A percentile compares a stretch with the other conserved stretches of the same genome.
phyloP scores from a whole-genome alignment of 805 yeast genomes.

The Wickerhamiella qilinensis region DNA sequence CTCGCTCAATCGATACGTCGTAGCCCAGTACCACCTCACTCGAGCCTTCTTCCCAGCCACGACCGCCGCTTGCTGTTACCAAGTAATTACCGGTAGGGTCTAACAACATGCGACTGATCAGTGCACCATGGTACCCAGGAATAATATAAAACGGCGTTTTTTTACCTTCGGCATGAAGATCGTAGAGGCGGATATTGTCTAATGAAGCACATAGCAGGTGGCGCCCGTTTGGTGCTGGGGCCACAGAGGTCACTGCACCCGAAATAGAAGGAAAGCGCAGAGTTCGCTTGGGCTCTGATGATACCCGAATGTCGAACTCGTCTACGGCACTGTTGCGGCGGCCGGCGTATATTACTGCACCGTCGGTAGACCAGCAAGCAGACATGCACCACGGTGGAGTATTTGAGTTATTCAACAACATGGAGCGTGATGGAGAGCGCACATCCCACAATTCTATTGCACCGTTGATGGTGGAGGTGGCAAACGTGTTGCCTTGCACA shows the following conservation, averaged over 20 bases:
- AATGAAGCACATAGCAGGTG: constrained; percentile 76
- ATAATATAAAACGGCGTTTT: constrained; percentile 67
- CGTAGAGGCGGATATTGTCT: constrained; percentile 81
- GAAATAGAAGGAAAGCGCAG: constrained; percentile 71
- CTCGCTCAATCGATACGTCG: constrained; percentile 34
- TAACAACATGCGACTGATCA: constrained; percentile 54
- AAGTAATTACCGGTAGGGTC: constrained; percentile 81
- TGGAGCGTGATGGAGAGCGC: constrained; percentile 32
- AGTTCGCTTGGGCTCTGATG: constrained; percentile 35
- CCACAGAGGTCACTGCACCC: constrained; percentile 76
- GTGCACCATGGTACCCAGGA: constrained; percentile 96
- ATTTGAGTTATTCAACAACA: constrained; percentile 38
- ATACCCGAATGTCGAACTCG: constrained; percentile 23
- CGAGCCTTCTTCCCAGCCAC: constrained; percentile 87
- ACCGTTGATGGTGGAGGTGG: constrained; percentile 77
- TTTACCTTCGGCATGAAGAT: constrained; percentile 28
- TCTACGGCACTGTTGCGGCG: constrained; percentile 82
- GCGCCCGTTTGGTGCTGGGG: constrained; percentile 63
- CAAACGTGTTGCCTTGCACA: constrained; percentile 29
- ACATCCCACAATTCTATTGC: constrained; percentile 68
- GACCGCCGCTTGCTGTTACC: constrained; percentile 81
- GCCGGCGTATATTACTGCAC: constrained; percentile 66
- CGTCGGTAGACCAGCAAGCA: constrained; percentile 74
- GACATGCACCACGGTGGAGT: constrained; percentile 89
- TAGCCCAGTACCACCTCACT: constrained; percentile 49